These are phyloP conservation scores for Phytophthora litchii DNA, from an alignment of 352 stramenopile genomes.

Conservation along the genomic window DNA sequence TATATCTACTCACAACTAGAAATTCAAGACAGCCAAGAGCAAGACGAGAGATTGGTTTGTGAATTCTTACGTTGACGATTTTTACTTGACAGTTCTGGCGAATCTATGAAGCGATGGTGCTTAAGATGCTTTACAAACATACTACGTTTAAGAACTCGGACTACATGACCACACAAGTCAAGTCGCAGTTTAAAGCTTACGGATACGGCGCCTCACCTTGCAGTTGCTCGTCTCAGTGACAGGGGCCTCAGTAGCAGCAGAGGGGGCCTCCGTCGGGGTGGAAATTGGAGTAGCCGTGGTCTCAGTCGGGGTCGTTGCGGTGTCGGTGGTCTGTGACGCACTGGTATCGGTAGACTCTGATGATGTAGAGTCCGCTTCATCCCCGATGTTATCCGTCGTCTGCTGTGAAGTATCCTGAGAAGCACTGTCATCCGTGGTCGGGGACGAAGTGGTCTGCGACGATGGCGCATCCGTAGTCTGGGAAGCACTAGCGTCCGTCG, in stretches of 20 bases:
- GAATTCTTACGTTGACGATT: slow-evolving; percentile 10
- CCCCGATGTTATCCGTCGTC: slow-evolving; percentile 6
- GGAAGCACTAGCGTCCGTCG: slow-evolving; percentile 18
- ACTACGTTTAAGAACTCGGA: slow-evolving; percentile 26
- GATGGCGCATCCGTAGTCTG: slow-evolving; percentile 9
- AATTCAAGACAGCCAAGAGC: background rate
- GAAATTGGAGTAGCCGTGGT: slow-evolving; percentile 7
- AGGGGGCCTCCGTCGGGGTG: slow-evolving; percentile 13
- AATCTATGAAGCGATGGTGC: slow-evolving; percentile 13
- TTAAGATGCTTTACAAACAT: slow-evolving; percentile 14
- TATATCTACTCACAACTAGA: background rate
- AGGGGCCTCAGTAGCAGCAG: slow-evolving; percentile 11
- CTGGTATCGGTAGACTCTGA: slow-evolving; percentile 5
- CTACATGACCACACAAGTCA: slow-evolving; percentile 16
- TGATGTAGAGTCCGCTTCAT: slow-evolving; percentile 1
- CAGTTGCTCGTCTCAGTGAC: slow-evolving; percentile 24
- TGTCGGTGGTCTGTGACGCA: slow-evolving; percentile 17
- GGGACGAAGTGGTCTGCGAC: slow-evolving; percentile 1
- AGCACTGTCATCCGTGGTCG: slow-evolving; percentile 5
- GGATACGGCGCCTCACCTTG: slow-evolving; percentile 32
- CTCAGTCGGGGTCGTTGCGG: slow-evolving; percentile 5
- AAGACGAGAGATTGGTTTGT: no score
- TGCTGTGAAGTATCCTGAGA: slow-evolving; percentile 2
- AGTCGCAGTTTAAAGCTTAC: slow-evolving; percentile 22
- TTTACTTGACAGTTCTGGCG: background rate